These are phyloP conservation scores for Saccharomyces kudriavzevii DNA, from an alignment of 805 yeast genomes.

Conservation along the genomic window DNA sequence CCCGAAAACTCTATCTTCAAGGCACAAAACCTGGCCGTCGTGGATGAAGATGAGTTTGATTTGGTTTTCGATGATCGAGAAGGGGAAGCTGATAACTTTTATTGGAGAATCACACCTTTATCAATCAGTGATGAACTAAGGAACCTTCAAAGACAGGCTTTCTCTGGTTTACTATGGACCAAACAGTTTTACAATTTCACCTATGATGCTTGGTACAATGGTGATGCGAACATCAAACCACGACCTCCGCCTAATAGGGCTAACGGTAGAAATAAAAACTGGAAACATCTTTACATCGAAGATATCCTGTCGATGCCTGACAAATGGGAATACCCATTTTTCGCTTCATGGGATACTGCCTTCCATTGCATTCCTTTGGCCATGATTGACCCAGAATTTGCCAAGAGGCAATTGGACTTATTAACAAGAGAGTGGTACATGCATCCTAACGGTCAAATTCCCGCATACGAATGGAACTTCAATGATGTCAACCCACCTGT, in stretches of 20 bases:
- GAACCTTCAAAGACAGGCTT: constrained; percentile 84
- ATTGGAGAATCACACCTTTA: constrained; percentile 79
- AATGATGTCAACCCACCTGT: constrained; percentile 94
- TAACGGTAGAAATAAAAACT: constrained; percentile 74
- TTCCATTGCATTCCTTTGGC: constrained; percentile 91
- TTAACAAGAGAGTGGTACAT: constrained; percentile 92
- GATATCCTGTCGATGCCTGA: constrained; percentile 87
- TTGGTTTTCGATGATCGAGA: constrained; percentile 58
- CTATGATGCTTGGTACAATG: constrained; percentile 78
- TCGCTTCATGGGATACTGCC: constrained; percentile 96
- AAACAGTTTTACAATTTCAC: constrained; percentile 85
- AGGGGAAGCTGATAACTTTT: constrained; percentile 87
- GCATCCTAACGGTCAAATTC: constrained; percentile 96
- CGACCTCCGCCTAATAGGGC: constrained; percentile 77
- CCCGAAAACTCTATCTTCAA: constrained; percentile 21
- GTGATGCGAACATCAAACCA: constrained; percentile 68
- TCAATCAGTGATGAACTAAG: constrained; percentile 77
- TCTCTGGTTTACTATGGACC: constrained; percentile 89
- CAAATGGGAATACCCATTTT: constrained; percentile 93
- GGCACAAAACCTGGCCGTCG: constrained; percentile 32
- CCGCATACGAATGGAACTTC: constrained; percentile 96
- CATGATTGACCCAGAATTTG: constrained; percentile 87
- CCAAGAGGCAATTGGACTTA: constrained; percentile 78
- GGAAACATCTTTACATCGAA: constrained; percentile 85
- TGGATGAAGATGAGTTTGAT: constrained; percentile 75